Base-by-base conservation (phyloP, 768 basidiomycete genomes). In the Lenzites betulinus region DNA sequence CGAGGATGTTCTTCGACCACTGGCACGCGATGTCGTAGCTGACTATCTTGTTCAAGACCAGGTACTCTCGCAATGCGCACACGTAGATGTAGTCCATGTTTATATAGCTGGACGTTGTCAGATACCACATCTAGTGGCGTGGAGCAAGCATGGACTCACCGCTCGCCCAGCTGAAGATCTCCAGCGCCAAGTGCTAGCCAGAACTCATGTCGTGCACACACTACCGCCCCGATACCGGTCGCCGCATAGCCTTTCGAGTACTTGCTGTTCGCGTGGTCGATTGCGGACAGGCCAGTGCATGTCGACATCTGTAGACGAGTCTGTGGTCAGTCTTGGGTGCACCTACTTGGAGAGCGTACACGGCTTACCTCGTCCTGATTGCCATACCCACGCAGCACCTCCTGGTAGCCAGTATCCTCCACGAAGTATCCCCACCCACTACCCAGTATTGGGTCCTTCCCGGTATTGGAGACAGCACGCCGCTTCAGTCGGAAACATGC, bases 401-500 rank as follows among this genome's bases (percentile, higher is more conserved):
- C n/a, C n/a, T n/a, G n/a, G n/a, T n/a, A n/a, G n/a, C n/a, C n/a
- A n/a, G n/a, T n/a, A n/a, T n/a, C 35, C 35, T 36, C 35, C 7
- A 36, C 35, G 35, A 36, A 36, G 35, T 36, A 36, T 36, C 35
- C 35, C n/a, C n/a, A n/a, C n/a, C n/a, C n/a, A n/a, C n/a, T n/a
- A n/a, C n/a, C n/a, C n/a, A n/a, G n/a, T n/a, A 1, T 47, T 13
- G 47, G 35, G n/a, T 28, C 38, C 58, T 63, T 3, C 42, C 26
- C 16, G 25, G 26, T 26, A 36, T n/a, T 43, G 11, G 41, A 43
- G 71, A 71, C 44, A 71, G 39, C 41, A 25, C 51, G 51, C 36
- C 51, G 35, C 51, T 51, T 51, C 23, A 54, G n/a, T 3, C 65
- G 62, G 41, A 75, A 75, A 47, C 69, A 70, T 0, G 72, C 70